Percentiles rank a stretch among this genome's conserved stretches.
phyloP scores from a whole-genome alignment of 139 green algal genomes.

The Picochlorum sp. region DNA sequence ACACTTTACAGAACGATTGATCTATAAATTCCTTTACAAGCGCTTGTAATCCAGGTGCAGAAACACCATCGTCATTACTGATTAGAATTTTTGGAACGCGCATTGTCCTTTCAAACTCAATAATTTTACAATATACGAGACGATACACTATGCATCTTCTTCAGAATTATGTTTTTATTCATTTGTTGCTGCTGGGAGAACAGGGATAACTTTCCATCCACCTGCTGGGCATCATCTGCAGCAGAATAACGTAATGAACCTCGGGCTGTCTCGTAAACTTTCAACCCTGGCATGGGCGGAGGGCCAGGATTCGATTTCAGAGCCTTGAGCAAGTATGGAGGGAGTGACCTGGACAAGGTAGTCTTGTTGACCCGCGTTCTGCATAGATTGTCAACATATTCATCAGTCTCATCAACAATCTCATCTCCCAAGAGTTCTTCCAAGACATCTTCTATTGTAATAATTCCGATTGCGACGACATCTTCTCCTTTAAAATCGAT shows the following conservation, averaged over 20 bases:
- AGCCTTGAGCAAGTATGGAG: constrained; percentile 33
- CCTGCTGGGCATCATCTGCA: not conserved
- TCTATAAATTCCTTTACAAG: constrained; percentile 33
- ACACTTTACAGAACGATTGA: constrained; percentile 7
- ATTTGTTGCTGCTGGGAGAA: no score
- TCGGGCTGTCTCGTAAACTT: not conserved
- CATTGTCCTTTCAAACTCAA: not conserved
- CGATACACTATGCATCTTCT: no score
- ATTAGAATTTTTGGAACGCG: constrained; percentile 33
- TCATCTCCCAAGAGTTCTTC: constrained; percentile 41
- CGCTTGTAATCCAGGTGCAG: constrained; percentile 45
- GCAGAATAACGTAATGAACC: not conserved
- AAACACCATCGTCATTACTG: constrained; percentile 67
- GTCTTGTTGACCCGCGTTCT: constrained; percentile 39
- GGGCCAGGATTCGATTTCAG: not conserved
- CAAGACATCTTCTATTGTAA: constrained; percentile 60
- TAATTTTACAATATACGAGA: no score
- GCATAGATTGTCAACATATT: constrained; percentile 65
- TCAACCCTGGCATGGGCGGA: not conserved
- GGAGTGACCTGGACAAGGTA: constrained; percentile 31
- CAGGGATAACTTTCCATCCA: no score
- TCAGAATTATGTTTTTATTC: no score
- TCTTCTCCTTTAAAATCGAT: constrained; percentile 11
- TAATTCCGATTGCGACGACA: constrained; percentile 43
- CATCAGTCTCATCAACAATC: constrained; percentile 61